Base-by-base conservation (phyloP, 257 asterid species). In the Forsythia viridissima region DNA sequence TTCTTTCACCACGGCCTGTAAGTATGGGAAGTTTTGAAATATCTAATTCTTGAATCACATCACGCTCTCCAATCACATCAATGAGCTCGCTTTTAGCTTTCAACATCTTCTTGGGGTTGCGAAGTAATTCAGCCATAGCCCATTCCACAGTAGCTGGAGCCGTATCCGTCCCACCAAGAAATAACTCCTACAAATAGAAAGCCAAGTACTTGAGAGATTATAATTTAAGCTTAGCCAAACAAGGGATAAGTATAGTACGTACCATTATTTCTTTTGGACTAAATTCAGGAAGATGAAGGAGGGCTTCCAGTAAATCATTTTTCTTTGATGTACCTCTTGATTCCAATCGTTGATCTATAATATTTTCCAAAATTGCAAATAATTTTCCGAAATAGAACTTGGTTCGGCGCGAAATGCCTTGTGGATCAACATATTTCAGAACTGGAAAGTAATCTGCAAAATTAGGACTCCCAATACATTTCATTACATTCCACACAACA, bases 241-340 rank as follows among this genome's bases (percentile, higher is more conserved):
- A 4, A 4, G 8, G 44, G 44, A 41, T 4, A 41, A 48, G 57
- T 48, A 4, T 13, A 48, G 5, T 48, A 30, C 12, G 1, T 3
- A 30, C 71, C 71, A 34, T 15, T 30, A 41, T 41, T 8, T 70
- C 74, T 3, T 18, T 20, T 16, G 0, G 21, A 59, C 34, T 61
- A 6, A 59, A 41, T 11, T 57, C 71, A 10, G 57, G 44, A 5
- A 76, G 74, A 76, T 81, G 78, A 37, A 81, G 42, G 3, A 81
- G 79, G 15, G 59, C 72, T 77, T 82, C 82, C 36, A 82, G 42
- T 18, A 77, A 20, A 55, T 82, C 85, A 73, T 74, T 73, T 69
- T 20, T 82, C 41, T 16, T 37, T 6, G 55, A 44, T 30, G 36
- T 4, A 5, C 37, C 76, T 43, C 83, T 83, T 10, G 30, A 63